Evolutionary conservation across 1,284 basidiomycete genomes (phyloP), one percentile per base, ranked within the genome.

Genomic region (Cronartium quercuum): DNA sequence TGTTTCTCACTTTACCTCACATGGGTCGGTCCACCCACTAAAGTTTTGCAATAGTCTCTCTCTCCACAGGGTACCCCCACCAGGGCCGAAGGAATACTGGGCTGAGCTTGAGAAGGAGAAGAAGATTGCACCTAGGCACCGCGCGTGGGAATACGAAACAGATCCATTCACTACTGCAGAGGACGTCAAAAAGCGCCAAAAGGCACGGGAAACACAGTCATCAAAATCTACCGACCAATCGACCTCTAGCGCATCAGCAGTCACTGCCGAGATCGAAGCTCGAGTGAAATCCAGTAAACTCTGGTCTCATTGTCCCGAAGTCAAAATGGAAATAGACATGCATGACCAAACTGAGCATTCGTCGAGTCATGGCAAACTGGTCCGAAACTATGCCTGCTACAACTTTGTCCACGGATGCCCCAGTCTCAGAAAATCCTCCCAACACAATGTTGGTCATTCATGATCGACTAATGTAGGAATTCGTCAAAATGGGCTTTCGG

Each of bases 331-430:
- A 0, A 85, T 84, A 24, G 82, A 83, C 12, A 83, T 96, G 71
- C 86, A 94, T 47, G 91, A 93, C 77, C 83, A 88, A 71, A 90
- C 94, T 6, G 93, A 97, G 82, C 86, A 88, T 95, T n/a, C 90
- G 90, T 80, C 86, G 88, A 85, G 91, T 89, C n/a, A 77, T 84
- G 57, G 75, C n/a, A n/a, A n/a, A n/a, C n/a, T n/a, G n/a, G n/a
- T n/a, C n/a, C n/a, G n/a, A n/a, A n/a, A n/a, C n/a, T n/a, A n/a
- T n/a, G n/a, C n/a, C n/a, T n/a, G n/a, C n/a, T n/a, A n/a, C n/a
- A n/a, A n/a, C n/a, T n/a, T n/a, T n/a, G n/a, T n/a, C n/a, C n/a
- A n/a, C n/a, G n/a, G n/a, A n/a, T n/a, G n/a, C n/a, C n/a, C n/a
- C n/a, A n/a, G n/a, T n/a, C n/a, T n/a, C n/a, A n/a, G n/a, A n/a